A percentile compares a stretch with the other conserved stretches of the same genome.
These are phyloP conservation scores for Tulasnella sp. DNA, from an alignment of 768 basidiomycete genomes.

Conservation along the genomic window DNA sequence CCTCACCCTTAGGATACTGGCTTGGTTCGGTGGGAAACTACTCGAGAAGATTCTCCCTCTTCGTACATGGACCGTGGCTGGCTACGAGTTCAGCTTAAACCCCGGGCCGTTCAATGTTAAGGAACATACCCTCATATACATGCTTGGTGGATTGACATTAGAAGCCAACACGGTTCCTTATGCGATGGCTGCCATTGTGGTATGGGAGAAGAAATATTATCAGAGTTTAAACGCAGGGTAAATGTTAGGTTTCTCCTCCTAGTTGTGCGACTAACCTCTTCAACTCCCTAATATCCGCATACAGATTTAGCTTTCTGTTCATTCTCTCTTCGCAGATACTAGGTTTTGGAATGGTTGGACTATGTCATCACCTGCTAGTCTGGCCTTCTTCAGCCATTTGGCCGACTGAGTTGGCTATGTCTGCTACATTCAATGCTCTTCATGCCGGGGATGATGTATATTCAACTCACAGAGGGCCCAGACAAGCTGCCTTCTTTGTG, in stretches of 20 bases:
- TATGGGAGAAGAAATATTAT: slow-evolving; percentile 71
- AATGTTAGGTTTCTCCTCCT: background rate
- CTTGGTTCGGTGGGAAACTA: slow-evolving; percentile 88
- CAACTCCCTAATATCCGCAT: background rate
- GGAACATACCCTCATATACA: slow-evolving; percentile 86
- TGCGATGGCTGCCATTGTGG: slow-evolving; percentile 80
- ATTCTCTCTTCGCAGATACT: slow-evolving; percentile 87
- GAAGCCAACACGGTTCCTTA: slow-evolving; percentile 39
- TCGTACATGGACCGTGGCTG: slow-evolving; percentile 47
- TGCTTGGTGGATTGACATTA: slow-evolving; percentile 72
- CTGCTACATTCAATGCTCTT: too few relatives aligned
- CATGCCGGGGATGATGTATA: too few relatives aligned
- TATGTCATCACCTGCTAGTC: slow-evolving; percentile 85
- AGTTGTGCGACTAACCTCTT: background rate
- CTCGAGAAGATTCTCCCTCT: slow-evolving; percentile 80
- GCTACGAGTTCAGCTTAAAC: slow-evolving; percentile 72
- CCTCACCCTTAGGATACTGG: slow-evolving; percentile 48
- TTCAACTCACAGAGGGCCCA: too few relatives aligned
- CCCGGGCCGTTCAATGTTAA: slow-evolving; percentile 99
- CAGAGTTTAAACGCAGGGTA: slow-evolving; percentile 61
- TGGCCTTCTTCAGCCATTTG: slow-evolving; percentile 98
- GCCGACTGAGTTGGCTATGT: too few relatives aligned
- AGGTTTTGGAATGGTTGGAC: slow-evolving; percentile 88
- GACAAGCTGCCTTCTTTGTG: too few relatives aligned
- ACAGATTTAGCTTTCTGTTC: slow-evolving; percentile 65